Evolutionary conservation across 768 basidiomycete species (phyloP).

Genomic region (Tylopilus vinaceipallidus): DNA sequence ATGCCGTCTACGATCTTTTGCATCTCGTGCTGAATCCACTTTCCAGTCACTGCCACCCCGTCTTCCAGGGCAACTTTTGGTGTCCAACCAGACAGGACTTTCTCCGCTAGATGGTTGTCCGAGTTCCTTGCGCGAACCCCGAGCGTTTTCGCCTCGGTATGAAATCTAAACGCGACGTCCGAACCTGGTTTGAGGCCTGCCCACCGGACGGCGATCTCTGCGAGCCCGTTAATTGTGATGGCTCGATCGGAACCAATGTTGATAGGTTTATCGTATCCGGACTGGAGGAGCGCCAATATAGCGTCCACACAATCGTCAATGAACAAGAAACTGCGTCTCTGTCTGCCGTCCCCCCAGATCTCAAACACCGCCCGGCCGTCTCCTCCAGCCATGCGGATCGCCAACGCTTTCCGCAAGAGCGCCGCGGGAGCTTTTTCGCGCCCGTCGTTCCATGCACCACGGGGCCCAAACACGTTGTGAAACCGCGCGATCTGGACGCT

Average conservation of each 20-base stretch:
- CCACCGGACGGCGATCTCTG: slow-evolving; percentile 36
- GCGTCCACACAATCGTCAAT: slow-evolving; percentile 56
- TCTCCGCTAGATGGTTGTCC: slow-evolving; percentile 39
- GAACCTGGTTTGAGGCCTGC: slow-evolving; percentile 28
- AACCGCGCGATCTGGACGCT: slow-evolving; percentile 50
- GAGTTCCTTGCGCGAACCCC: slow-evolving; percentile 55
- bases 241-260: slow-evolving; percentile 53
- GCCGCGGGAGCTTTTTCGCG: slow-evolving; percentile 61
- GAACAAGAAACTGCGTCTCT: slow-evolving; percentile 54
- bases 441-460: slow-evolving; percentile 51
- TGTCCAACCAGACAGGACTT: slow-evolving; percentile 39
- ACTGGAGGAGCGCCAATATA: slow-evolving; percentile 42
- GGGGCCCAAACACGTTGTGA: slow-evolving; percentile 58
- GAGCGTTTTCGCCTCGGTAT: slow-evolving; percentile 31
- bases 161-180: slow-evolving; percentile 29
- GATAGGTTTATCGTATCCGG: slow-evolving; percentile 35
- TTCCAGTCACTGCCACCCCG: slow-evolving; percentile 45
- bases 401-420: slow-evolving; percentile 50
- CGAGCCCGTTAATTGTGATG: slow-evolving; percentile 43
- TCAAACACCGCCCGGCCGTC: slow-evolving; percentile 35
- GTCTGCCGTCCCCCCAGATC: slow-evolving; percentile 56
- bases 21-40: slow-evolving; percentile 48
- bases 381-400: slow-evolving; percentile 15
- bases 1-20: slow-evolving; percentile 11
- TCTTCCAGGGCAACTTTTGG: slow-evolving; percentile 41